phyloP scores from a whole-genome alignment of 2,329 filamentous ascomycete species.

The Cladophialophora psammophila region DNA sequence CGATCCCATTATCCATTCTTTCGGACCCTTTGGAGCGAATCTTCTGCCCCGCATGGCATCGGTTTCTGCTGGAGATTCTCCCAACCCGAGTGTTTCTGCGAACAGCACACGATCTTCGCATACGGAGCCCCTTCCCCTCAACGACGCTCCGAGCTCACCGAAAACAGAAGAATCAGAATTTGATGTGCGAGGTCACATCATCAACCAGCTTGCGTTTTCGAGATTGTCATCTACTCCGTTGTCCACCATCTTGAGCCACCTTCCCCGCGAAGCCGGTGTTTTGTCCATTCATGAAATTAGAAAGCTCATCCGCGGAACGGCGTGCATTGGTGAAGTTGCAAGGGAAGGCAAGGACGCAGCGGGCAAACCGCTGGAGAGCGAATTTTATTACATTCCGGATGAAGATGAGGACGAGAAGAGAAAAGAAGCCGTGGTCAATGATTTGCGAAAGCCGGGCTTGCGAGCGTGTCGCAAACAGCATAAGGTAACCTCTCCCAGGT shows the following conservation, averaged over 20 bases:
- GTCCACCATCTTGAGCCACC: conserved; percentile 85
- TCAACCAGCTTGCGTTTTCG: conserved; percentile 95
- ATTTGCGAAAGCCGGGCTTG: conserved; percentile 85
- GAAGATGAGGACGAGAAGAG: conserved; percentile 80
- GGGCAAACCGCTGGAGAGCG: conserved; percentile 89
- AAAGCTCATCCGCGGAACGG: conserved; percentile 73
- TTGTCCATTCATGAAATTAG: conserved; percentile 71
- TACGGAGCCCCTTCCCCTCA: conserved; percentile 47
- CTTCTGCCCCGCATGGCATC: conserved; percentile 82
- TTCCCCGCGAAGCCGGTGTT: conserved; percentile 64
- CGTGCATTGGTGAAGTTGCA: conserved; percentile 85
- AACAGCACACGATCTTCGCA: conserved; percentile 44
- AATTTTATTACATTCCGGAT: conserved; percentile 96
- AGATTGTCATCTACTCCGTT: conserved; percentile 89
- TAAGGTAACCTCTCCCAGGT: conserved; percentile 70
- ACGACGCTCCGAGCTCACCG: conserved; percentile 42
- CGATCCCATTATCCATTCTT: conserved; percentile 89
- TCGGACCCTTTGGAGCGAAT: conserved; percentile 87
- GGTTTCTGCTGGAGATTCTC: conserved; percentile 72
- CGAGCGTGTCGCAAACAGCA: conserved; percentile 93
- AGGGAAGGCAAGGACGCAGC: conserved; percentile 95
- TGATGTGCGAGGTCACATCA: conserved; percentile 75
- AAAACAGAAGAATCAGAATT: conserved; percentile 49
- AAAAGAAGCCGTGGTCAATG: conserved; percentile 81
- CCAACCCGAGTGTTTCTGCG: conserved; percentile 44